These are phyloP conservation scores for Hydnomerulius pinastri DNA, from an alignment of 768 basidiomycete genomes.

Conservation along the genomic window DNA sequence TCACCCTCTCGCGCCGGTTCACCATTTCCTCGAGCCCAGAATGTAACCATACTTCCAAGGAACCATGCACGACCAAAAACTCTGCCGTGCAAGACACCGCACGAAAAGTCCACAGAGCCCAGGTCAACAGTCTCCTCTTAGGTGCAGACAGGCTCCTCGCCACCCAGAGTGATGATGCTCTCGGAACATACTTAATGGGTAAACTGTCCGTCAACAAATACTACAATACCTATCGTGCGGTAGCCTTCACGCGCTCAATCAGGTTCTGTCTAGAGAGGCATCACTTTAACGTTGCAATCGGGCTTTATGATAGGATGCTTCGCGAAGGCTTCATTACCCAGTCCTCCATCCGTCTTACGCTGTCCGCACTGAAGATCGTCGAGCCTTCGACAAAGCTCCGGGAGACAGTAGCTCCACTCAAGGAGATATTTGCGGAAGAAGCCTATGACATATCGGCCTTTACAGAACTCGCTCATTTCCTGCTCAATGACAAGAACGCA, in stretches of 20 bases:
- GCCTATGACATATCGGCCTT: slow-evolving; percentile 24
- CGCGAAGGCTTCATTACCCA: slow-evolving; percentile 40
- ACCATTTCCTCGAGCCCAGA: not conserved
- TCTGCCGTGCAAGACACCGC: not conserved
- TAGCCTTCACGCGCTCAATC: slow-evolving; percentile 42
- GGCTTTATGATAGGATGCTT: slow-evolving; percentile 45
- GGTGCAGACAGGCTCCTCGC: slow-evolving; percentile 29
- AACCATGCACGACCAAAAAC: not conserved
- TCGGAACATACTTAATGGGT: slow-evolving; percentile 23
- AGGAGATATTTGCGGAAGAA: slow-evolving; percentile 14
- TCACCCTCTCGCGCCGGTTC: not conserved
- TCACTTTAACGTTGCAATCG: slow-evolving; percentile 38
- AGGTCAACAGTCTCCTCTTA: slow-evolving; percentile 28
- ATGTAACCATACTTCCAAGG: not conserved
- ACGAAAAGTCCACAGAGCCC: slow-evolving; percentile 20
- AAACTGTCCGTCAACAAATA: slow-evolving; percentile 25
- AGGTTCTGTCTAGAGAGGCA: slow-evolving; percentile 42
- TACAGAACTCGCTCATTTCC: slow-evolving; percentile 27
- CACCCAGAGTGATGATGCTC: slow-evolving; percentile 17
- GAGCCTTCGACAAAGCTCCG: not conserved
- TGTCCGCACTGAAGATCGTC: slow-evolving; percentile 37
- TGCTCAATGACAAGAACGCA: slow-evolving; percentile 14
- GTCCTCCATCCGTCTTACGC: slow-evolving; percentile 40
- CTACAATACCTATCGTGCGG: slow-evolving; percentile 28
- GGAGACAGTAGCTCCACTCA: slow-evolving; percentile 2